Conservation (phyloP, 208 protist genomes). For the Trypanosoma theileri region DNA sequence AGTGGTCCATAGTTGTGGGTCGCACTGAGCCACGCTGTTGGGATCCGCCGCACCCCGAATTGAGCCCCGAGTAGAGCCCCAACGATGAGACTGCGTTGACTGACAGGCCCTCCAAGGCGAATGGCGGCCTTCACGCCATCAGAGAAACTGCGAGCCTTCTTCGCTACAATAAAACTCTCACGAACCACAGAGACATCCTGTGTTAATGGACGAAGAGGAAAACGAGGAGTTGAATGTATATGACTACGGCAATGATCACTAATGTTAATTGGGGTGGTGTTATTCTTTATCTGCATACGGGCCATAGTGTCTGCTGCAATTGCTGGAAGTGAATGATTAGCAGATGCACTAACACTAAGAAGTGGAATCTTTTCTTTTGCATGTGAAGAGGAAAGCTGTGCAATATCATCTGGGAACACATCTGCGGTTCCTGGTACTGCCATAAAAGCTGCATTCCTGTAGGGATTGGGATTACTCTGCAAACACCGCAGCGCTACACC, state of each 20-base stretch:
- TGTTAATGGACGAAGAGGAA: conserved; percentile 26
- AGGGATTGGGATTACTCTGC: conserved; percentile 77
- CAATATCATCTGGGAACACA: conserved; percentile 58
- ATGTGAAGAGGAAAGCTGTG: not conserved
- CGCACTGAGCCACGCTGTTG: conserved; percentile 71
- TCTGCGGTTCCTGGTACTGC: conserved; percentile 40
- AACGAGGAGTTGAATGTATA: not conserved
- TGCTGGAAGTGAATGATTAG: no score
- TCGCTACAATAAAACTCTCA: conserved; percentile 62
- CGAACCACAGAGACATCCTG: conserved; percentile 46
- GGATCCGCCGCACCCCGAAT: conserved; percentile 65
- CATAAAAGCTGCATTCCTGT: conserved; percentile 69
- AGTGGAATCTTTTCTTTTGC: no score
- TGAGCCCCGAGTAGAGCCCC: conserved; percentile 75
- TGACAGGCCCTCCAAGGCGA: conserved; percentile 38
- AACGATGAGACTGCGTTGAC: conserved; percentile 77
- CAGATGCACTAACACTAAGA: no score
- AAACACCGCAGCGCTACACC: conserved; percentile 73
- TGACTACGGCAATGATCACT: not conserved
- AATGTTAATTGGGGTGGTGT: no score
- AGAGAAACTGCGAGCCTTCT: conserved; percentile 40
- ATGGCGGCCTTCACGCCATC: conserved; percentile 62
- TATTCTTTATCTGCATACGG: no score
- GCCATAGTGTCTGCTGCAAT: no score
- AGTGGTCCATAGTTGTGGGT: conserved; percentile 62